phyloP scores from a whole-genome alignment of 768 basidiomycete genomes.

The Chalciporus piperatus region DNA sequence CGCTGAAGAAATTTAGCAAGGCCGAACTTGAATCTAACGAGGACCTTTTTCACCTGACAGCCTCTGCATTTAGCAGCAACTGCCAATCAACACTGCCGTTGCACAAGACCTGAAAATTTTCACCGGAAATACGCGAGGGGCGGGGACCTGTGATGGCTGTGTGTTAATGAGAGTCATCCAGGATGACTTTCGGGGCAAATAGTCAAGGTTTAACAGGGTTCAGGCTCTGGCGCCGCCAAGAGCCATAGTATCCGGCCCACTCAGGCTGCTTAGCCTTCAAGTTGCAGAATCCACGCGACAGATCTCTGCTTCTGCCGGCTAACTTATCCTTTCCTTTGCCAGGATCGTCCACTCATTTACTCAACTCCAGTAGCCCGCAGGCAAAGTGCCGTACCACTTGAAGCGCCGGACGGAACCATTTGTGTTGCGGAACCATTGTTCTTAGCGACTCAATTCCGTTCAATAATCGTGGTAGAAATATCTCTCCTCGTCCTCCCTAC shows the following conservation, averaged over 20 bases:
- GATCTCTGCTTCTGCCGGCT: constrained; percentile 14
- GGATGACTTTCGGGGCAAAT: constrained; percentile 34
- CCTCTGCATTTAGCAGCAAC: not conserved
- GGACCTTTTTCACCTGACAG: not conserved
- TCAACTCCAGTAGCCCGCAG: constrained; percentile 21
- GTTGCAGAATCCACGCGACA: constrained; percentile 8
- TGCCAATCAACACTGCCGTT: constrained; percentile 20
- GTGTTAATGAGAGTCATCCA: constrained; percentile 33
- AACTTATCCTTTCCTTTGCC: constrained; percentile 12
- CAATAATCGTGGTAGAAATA: constrained; percentile 35
- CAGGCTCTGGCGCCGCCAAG: constrained; percentile 29
- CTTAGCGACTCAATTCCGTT: constrained; percentile 37
- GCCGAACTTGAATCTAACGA: constrained; percentile 10
- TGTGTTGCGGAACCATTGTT: constrained; percentile 34
- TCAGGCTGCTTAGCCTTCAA: not conserved
- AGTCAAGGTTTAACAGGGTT: constrained; percentile 32
- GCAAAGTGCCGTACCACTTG: constrained; percentile 26
- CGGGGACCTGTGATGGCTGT: constrained; percentile 39
- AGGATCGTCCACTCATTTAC: constrained; percentile 26
- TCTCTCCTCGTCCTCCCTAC: constrained; percentile 28
- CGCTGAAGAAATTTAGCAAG: constrained; percentile 8
- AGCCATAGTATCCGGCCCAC: constrained; percentile 1
- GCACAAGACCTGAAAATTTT: constrained; percentile 29
- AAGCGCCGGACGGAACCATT: constrained; percentile 29
- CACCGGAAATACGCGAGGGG: constrained; percentile 37